Conservation (phyloP, 148 eudicot genomes). For the Pouteria glomerata region DNA sequence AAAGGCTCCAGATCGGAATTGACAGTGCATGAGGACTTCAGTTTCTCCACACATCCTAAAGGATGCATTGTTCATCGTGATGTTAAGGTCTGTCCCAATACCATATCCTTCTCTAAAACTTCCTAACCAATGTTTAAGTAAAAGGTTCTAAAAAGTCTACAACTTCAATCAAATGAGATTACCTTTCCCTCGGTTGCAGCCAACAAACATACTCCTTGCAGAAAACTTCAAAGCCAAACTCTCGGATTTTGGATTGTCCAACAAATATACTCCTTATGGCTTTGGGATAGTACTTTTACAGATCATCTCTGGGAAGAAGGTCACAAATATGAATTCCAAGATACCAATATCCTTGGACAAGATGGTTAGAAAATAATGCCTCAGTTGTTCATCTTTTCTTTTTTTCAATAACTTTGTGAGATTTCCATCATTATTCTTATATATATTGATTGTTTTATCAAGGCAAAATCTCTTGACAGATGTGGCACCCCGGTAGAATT, state of each 20-base stretch:
- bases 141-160: too few relatives aligned
- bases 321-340: slow-evolving; percentile 24
- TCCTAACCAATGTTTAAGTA: too few relatives aligned
- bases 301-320: slow-evolving; percentile 34
- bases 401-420: too few relatives aligned
- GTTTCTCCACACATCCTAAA: slow-evolving; percentile 34
- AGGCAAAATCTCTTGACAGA: slow-evolving; percentile 32
- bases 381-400: background rate
- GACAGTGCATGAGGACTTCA: slow-evolving; percentile 33
- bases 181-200: slow-evolving; percentile 17
- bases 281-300: slow-evolving; percentile 40
- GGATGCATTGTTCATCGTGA: slow-evolving; percentile 36
- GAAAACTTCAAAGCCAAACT: slow-evolving; percentile 35
- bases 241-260: slow-evolving; percentile 43
- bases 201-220: slow-evolving; percentile 38
- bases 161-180: background rate
- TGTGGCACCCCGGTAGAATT: slow-evolving; percentile 17
- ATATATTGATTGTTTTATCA: background rate
- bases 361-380: slow-evolving; percentile 8
- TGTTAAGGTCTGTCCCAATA: slow-evolving; percentile 26
- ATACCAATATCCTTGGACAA: slow-evolving; percentile 26
- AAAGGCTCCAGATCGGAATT: slow-evolving; percentile 32
- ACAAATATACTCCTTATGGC: slow-evolving; percentile 33
- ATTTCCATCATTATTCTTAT: background rate
- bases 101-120: background rate